Percentiles rank a stretch among this genome's conserved stretches.
Conservation (phyloP, 805 yeast genomes). For the Barnettozyma sp. region DNA sequence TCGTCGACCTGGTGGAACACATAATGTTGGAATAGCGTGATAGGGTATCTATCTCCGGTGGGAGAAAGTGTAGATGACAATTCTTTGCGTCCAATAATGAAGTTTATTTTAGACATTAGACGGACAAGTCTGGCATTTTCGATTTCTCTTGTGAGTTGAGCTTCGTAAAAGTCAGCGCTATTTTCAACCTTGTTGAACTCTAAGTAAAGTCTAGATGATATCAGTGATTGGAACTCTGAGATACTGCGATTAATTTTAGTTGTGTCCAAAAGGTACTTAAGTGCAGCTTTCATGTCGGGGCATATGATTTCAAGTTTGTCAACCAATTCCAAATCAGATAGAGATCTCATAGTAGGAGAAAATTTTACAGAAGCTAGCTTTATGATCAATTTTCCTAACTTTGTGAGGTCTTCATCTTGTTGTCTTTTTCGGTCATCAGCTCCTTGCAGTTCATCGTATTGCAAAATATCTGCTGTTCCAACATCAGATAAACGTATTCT, state of each 20-base stretch:
- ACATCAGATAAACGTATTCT: slow-evolving; percentile 65
- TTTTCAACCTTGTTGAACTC: slow-evolving; percentile 44
- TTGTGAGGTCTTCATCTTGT: slow-evolving; percentile 49
- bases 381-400: slow-evolving; percentile 55
- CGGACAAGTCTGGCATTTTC: slow-evolving; percentile 88
- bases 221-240: slow-evolving; percentile 31
- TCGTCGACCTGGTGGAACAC: slow-evolving; percentile 83
- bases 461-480: slow-evolving; percentile 64
- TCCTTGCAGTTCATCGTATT: slow-evolving; percentile 28
- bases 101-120: slow-evolving; percentile 72
- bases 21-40: slow-evolving; percentile 72
- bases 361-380: slow-evolving; percentile 39
- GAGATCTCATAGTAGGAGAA: slow-evolving; percentile 22
- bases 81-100: slow-evolving; percentile 57
- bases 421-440: slow-evolving; percentile 22
- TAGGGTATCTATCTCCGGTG: slow-evolving; percentile 66
- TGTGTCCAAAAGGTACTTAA: slow-evolving; percentile 31
- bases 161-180: slow-evolving; percentile 51
- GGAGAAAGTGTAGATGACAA: slow-evolving; percentile 60
- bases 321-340: slow-evolving; percentile 16
- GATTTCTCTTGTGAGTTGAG: slow-evolving; percentile 59
- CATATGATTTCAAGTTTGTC: slow-evolving; percentile 33
- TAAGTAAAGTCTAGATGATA: slow-evolving; percentile 40
- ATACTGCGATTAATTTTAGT: slow-evolving; percentile 22
- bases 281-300: slow-evolving; percentile 35